Evolutionary conservation across 345 rosid genomes (phyloP).

Genomic region (Sapria himalayana): DNA sequence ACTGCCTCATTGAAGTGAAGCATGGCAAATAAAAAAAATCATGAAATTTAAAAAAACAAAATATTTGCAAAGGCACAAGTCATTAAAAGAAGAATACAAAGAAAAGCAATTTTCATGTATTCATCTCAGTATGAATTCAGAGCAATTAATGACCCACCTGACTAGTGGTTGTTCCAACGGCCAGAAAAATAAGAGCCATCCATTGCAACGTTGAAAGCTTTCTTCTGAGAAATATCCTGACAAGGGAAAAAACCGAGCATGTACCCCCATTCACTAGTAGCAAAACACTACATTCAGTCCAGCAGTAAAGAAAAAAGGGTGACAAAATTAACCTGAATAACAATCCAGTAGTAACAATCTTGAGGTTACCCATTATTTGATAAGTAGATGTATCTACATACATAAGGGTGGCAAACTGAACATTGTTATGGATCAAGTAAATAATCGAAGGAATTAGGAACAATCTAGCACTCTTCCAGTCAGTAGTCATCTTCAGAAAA

Average conservation of each 20-base stretch:
- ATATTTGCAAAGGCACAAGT: too few species aligned
- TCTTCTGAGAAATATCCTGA: constrained; percentile 54
- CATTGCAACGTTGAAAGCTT: constrained; percentile 58
- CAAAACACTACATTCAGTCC: neutral
- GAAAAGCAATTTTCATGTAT: too few species aligned
- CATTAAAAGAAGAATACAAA: too few species aligned
- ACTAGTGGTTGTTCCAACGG: constrained; percentile 84
- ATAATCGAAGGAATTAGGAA: constrained; percentile 77
- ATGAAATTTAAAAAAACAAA: too few species aligned
- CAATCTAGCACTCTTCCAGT: constrained; percentile 69
- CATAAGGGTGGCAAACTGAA: constrained; percentile 79
- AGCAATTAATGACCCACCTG: too few species aligned
- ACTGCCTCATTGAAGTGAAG: too few species aligned
- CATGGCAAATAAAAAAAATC: too few species aligned
- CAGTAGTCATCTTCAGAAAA: constrained; percentile 51
- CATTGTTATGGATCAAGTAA: constrained; percentile 76
- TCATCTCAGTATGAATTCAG: too few species aligned
- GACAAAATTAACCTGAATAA: constrained; percentile 51
- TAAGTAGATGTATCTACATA: constrained; percentile 85
- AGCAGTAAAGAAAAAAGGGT: neutral
- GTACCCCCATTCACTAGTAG: too few species aligned
- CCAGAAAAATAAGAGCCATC: constrained; percentile 72
- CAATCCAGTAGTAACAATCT: constrained; percentile 84
- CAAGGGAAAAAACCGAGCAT: neutral
- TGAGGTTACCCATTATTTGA: constrained; percentile 95